These are phyloP conservation scores for Boechera retrofracta DNA, from an alignment of 345 rosid species.

Conservation along the genomic window DNA sequence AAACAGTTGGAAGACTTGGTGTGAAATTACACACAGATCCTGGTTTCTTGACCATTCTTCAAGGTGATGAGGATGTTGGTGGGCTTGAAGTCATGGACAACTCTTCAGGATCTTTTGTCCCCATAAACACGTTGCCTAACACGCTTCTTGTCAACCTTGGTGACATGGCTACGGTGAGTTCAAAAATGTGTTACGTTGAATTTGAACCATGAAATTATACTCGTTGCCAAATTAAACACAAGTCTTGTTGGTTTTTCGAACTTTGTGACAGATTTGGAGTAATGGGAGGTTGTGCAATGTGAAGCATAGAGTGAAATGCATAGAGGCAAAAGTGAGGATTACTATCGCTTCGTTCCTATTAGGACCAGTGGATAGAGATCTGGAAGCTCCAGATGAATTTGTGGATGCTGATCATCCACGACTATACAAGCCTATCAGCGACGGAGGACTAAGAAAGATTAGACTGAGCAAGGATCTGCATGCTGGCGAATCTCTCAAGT, in stretches of 20 bases:
- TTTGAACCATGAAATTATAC: not conserved
- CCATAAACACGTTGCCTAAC: slow-evolving; percentile 64
- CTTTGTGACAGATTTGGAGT: slow-evolving; percentile 57
- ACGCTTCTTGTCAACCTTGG: slow-evolving; percentile 79
- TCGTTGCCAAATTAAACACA: not conserved
- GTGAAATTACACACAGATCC: slow-evolving; percentile 53
- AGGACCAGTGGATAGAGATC: slow-evolving; percentile 47
- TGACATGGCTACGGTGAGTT: slow-evolving; percentile 55
- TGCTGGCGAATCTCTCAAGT: slow-evolving; percentile 33
- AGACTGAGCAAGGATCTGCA: slow-evolving; percentile 16
- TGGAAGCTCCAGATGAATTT: slow-evolving; percentile 24
- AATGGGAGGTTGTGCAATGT: slow-evolving; percentile 66
- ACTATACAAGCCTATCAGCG: slow-evolving; percentile 23
- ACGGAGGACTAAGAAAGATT: slow-evolving; percentile 8
- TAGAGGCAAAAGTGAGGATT: slow-evolving; percentile 53
- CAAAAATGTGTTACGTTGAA: not conserved
- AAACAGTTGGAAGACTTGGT: slow-evolving; percentile 61
- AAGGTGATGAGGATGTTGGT: slow-evolving; percentile 69
- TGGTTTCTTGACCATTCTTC: slow-evolving; percentile 14
- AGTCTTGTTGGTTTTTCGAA: not conserved
- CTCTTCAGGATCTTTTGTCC: slow-evolving; percentile 50
- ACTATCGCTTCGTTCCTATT: slow-evolving; percentile 67
- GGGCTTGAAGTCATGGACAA: slow-evolving; percentile 73
- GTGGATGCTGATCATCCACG: slow-evolving; percentile 33
- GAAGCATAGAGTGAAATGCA: slow-evolving; percentile 70